Conservation (phyloP, 495 filamentous ascomycete species). For the Rhypophila decipiens region DNA sequence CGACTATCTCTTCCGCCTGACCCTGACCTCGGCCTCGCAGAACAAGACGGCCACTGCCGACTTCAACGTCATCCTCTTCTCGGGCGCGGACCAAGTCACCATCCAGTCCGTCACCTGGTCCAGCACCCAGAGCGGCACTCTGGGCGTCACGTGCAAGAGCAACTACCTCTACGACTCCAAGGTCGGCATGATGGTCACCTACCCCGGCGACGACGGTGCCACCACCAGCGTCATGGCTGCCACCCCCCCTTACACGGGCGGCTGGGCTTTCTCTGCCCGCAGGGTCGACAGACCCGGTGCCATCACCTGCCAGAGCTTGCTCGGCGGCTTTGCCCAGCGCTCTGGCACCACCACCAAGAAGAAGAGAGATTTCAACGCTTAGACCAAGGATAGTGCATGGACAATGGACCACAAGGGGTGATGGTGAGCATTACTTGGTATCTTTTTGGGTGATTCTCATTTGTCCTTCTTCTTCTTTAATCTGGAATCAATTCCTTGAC, state of each 20-base stretch:
- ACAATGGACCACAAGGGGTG: background rate
- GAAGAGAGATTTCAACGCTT: background rate
- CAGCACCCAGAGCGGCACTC: constrained; percentile 11
- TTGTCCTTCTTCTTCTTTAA: background rate
- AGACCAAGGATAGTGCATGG: background rate
- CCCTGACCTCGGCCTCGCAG: constrained; percentile 7
- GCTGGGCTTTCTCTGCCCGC: constrained; percentile 11
- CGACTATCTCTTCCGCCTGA: constrained; percentile 12
- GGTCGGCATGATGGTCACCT: constrained; percentile 15
- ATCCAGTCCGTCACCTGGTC: constrained; percentile 13
- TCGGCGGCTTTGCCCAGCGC: constrained; percentile 3
- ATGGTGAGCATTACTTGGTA: too few species aligned
- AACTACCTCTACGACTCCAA: constrained; percentile 12
- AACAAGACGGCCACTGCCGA: constrained; percentile 8
- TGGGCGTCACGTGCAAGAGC: constrained; percentile 11
- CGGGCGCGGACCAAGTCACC: constrained; percentile 8
- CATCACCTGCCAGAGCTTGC: constrained; percentile 6
- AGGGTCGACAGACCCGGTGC: constrained; percentile 10
- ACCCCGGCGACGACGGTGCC: constrained; percentile 10
- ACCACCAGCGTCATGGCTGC: constrained; percentile 12
- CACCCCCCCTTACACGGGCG: constrained; percentile 12
- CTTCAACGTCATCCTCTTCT: constrained; percentile 12
- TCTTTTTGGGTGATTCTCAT: background rate
- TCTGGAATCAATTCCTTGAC: background rate
- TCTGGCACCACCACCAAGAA: constrained; percentile 10